phyloP scores from a whole-genome alignment of 208 protist species.

The Trypanosoma cruzi region DNA sequence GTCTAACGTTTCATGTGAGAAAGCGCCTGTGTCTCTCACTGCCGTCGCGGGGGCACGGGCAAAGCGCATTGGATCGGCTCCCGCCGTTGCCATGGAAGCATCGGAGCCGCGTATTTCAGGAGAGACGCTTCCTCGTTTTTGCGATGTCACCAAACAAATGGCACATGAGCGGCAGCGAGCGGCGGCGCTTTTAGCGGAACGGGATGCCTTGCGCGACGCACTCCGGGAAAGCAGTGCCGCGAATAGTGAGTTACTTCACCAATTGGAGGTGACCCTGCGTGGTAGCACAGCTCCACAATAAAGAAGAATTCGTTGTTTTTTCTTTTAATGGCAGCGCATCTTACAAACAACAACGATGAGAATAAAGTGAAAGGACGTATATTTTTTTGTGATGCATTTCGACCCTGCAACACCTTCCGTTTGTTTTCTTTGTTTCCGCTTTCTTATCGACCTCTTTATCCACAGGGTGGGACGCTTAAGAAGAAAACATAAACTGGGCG shows the following conservation, averaged over 20 bases:
- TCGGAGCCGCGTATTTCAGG: neutral
- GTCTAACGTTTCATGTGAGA: neutral
- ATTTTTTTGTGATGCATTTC: too few relatives aligned
- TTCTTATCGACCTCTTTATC: too few relatives aligned
- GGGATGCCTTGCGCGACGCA: constrained; percentile 4
- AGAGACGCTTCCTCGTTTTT: neutral
- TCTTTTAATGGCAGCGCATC: neutral
- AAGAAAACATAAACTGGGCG: neutral
- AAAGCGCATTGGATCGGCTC: neutral
- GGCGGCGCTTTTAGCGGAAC: neutral
- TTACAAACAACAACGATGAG: too few relatives aligned
- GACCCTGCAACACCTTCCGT: too few relatives aligned
- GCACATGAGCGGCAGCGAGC: constrained; percentile 5
- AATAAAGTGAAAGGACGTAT: too few relatives aligned
- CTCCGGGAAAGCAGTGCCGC: constrained; percentile 15
- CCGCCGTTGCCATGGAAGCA: neutral
- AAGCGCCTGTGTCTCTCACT: neutral
- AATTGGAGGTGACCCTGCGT: constrained; percentile 7
- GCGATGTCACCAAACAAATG: neutral
- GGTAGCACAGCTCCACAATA: neutral
- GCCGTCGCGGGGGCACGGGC: neutral
- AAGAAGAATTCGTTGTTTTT: neutral
- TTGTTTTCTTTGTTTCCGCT: too few relatives aligned
- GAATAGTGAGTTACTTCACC: constrained; percentile 3
- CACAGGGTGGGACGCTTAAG: too few relatives aligned